These are phyloP conservation scores for Aspergillus incahuasiensis DNA, from an alignment of 495 filamentous ascomycete genomes.

Conservation along the genomic window DNA sequence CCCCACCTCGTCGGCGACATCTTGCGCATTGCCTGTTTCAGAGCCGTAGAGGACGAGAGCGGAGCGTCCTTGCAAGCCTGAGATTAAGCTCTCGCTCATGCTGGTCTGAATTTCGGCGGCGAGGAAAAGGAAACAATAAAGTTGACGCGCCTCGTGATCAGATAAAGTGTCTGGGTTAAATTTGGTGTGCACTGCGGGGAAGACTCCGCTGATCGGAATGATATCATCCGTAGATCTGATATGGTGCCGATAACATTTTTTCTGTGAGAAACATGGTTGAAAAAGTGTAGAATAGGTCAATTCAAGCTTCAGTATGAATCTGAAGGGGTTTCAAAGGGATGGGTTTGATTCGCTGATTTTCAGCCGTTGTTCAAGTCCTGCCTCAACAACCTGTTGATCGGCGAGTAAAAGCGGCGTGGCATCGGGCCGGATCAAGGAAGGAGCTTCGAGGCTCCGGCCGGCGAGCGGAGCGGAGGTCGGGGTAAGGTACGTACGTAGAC, in stretches of 20 bases:
- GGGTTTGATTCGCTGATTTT: too few species aligned
- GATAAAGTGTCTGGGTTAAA: conserved; percentile 1
- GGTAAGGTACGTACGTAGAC: too few species aligned
- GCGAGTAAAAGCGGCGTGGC: neutral
- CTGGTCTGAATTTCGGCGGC: neutral
- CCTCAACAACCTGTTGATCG: neutral
- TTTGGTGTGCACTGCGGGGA: conserved; percentile 8
- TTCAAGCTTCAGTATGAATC: too few species aligned
- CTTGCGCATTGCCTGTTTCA: conserved; percentile 90
- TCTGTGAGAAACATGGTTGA: too few species aligned
- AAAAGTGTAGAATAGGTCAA: too few species aligned
- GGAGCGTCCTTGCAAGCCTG: conserved; percentile 33
- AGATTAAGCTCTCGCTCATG: conserved; percentile 22
- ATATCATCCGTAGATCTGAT: conserved; percentile 18
- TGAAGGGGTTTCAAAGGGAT: too few species aligned
- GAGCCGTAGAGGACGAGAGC: conserved; percentile 86
- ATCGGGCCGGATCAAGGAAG: neutral
- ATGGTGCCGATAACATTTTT: neutral
- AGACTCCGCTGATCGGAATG: conserved; percentile 16
- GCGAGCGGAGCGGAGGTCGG: neutral
- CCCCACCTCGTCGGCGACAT: conserved; percentile 80
- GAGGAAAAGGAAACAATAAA: neutral
- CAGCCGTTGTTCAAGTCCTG: too few species aligned
- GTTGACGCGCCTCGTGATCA: conserved; percentile 6
- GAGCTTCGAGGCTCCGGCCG: neutral